Evolutionary conservation across 139 green algal species (phyloP), one percentile per base, ranked within the genome.

Genomic region (Coccomyxa sp.): DNA sequence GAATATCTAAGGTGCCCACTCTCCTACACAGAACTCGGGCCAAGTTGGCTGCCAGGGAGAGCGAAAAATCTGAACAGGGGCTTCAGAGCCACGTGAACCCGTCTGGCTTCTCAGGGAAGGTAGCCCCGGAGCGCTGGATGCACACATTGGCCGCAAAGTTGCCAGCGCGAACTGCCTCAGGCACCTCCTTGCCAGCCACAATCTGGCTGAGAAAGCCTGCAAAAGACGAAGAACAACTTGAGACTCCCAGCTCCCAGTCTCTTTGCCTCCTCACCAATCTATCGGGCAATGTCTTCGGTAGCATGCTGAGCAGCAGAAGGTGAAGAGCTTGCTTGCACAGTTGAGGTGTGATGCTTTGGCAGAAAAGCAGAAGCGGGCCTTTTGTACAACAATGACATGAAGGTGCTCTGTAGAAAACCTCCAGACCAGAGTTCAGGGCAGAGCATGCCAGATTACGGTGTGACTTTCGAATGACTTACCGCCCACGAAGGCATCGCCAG

Each of bases 131-230:
- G 66, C 89, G 90, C 90, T 99, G 96, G 86, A 99, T 99, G 90
- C 99, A 94, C 27, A 95, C 82, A 83, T 92, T 92, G 10, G 96
- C 97, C 27, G 94, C 95, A 88, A 96, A 99, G 89, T 97, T 95
- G 60, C 97, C 97, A 13, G 97, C 97, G 0, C 92, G 83, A 68
- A 92, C 85, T 85, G 91, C 96, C 82, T 98, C 94, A 31, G 80
- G 78, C 10, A 95, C 80, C 67, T 90, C 86, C 91, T 98, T 98
- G 77, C 96, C 97, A 13, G 71, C 75, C 32, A 88, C 92, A 38
- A 99, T 89, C 92, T 99, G 96, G 0, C 92, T 95, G 23, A 99
- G 90, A 94, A 99, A 99, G 81, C 97, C 63, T 71, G 63, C 63
- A 71, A 9, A 71, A 9, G 4, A 21, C 18, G 9, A 9, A 71